A percentile compares a stretch with the other conserved stretches of the same genome.
Conservation (phyloP, 768 basidiomycete genomes). For the Tricholoma sp. region DNA sequence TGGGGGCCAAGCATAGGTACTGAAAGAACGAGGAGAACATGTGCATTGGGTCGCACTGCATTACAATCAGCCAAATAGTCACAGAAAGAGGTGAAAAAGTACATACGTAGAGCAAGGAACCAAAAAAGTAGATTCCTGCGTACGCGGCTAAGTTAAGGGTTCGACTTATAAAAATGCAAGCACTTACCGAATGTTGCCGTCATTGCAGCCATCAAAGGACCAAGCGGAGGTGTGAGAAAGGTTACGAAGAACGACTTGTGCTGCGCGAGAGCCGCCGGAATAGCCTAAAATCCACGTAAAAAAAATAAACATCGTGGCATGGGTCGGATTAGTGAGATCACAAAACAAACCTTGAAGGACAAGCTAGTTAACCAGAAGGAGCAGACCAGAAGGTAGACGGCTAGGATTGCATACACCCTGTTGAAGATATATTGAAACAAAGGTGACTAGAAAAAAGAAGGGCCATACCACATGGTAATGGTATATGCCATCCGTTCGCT, state of each 20-base stretch:
- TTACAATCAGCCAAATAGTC: background rate
- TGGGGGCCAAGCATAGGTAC: constrained; percentile 83
- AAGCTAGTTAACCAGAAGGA: constrained; percentile 79
- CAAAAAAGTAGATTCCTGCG: constrained; percentile 72
- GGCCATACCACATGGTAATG: constrained; percentile 66
- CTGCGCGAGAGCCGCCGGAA: constrained; percentile 43
- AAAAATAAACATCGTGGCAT: background rate
- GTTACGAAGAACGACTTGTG: constrained; percentile 50
- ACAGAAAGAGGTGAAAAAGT: background rate
- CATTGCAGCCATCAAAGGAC: constrained; percentile 81
- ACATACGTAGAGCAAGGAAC: constrained; percentile 82
- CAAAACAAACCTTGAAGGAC: constrained; percentile 67
- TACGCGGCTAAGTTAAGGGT: constrained; percentile 9
- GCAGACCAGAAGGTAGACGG: constrained; percentile 81
- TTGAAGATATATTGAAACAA: background rate
- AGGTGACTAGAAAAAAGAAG: constrained; percentile 1
- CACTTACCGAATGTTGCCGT: constrained; percentile 76
- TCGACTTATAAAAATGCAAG: background rate
- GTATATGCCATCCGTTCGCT: constrained; percentile 75
- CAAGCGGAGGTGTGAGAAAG: constrained; percentile 76
- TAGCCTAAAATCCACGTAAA: constrained; percentile 30
- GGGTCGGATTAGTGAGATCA: background rate
- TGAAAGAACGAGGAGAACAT: constrained; percentile 93
- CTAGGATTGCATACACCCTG: constrained; percentile 82
- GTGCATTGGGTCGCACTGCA: constrained; percentile 91